Base-by-base conservation (phyloP, 805 yeast species). In the Tetrapisispora taiwanensis region DNA sequence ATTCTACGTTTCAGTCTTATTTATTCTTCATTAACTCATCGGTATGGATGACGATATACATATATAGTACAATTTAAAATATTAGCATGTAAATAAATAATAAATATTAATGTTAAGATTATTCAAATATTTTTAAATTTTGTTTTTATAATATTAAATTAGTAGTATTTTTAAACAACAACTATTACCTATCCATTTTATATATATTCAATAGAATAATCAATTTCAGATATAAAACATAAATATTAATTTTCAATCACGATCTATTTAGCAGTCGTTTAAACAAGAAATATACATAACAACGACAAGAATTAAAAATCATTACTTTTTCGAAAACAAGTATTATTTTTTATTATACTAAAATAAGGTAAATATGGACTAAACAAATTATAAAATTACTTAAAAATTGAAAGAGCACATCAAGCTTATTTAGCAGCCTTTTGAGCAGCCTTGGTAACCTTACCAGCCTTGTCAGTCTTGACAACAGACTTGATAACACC, bases 401-500 rank as follows among this genome's bases (percentile, higher is more conserved):
- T 37, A 17, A 30, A 37, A 26, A 30, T 39, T 39, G 26, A 24
- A 24, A 39, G 36, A 32, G 42, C 31, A 24, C 12, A 73, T 82
- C 90, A 90, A 84, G 90, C 56, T 56, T 60, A 58, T 59, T 60
- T 60, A 47, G 54, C 52, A 52, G 63, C 63, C 63, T 60, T 60
- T 39, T 44, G 50, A 71, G 95, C 95, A 72, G 95, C 86, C 87
- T 86, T 86, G 88, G 95, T 85, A 65, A 85, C 92, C 88, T 86
- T 85, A 75, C 87, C 89, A 66, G 87, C 85, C 67, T 72, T 74
- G 74, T 79, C 82, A 59, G 84, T 67, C 84, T 87, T 87, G 67
- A 77, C 94, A 63, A 87, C 95, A 55, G 87, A 73, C 83, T 90
- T 90, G 85, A 89, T 84, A 69, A 89, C 95, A 85, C 97, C 97